Evolutionary conservation across 1,284 basidiomycete species (phyloP), one percentile per base, ranked within the genome.

Genomic region (Heimioporus punctisporus): DNA sequence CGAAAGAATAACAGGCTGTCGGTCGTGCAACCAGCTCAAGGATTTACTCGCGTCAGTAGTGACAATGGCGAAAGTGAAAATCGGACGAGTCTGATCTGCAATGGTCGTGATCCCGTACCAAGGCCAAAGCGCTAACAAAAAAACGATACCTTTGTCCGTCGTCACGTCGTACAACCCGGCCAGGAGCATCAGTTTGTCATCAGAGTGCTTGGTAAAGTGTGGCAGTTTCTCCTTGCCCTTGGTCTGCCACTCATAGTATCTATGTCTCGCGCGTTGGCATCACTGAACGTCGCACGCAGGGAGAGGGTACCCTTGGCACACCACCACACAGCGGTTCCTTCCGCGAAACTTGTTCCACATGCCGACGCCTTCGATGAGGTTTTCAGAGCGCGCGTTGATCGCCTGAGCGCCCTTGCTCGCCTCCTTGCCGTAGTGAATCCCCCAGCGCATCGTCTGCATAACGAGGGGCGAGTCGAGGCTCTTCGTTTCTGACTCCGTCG

Each of bases 211-310:
- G 23, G 84, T 87, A 62, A 93, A 95, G 67, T 96, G 85, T 0
- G 95, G 92, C 1, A 92, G 64, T 57, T 91, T 88, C 17, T 86
- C 79, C 60, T 86, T 87, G 45, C 88, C 89, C 65, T 89, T 93
- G 59, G 86, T 89, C 50, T 92, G 77, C 92, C 96, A 98, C 75
- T 94, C 96, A 70, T 89, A 98, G 73, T 95, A 97, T 43, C 89
- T 95, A 34, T 26, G 17, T 12, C 25, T 19, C 19, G 19, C 5
- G 19, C n/a, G n/a, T n/a, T 60, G 12, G 19, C 54, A 55, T 24
- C 21, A n/a, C n/a, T 21, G 4, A 26, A 31, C 26, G 19, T 24
- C 6, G 3, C 0, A 19, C 14, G 45, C 7, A 4, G n/a, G 1
- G 6, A 24, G 31, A 23, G 40, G 21, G n/a, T 62, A 91, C 85